Conservation (phyloP, 225 moss, liverwort and hornwort species). For the Straminergon stramineum region DNA sequence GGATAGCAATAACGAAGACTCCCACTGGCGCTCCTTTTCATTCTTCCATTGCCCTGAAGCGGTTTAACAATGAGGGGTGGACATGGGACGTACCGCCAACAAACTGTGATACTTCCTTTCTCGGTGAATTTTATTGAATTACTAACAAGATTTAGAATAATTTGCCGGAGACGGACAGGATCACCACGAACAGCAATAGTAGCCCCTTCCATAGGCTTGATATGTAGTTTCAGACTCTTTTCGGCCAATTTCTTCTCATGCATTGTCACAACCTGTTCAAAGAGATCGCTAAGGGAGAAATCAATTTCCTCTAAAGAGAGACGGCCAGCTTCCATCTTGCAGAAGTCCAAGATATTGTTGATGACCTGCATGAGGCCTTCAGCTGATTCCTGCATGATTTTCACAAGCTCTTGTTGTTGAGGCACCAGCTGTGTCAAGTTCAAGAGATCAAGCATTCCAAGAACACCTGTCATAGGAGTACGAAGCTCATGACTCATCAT, state of each 20-base stretch:
- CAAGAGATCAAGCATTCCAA: conserved; percentile 88
- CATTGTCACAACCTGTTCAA: conserved; percentile 67
- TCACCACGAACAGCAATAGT: conserved; percentile 66
- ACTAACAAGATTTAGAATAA: conserved; percentile 64
- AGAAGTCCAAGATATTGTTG: conserved; percentile 86
- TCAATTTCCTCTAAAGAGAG: conserved; percentile 83
- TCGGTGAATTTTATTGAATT: conserved; percentile 83
- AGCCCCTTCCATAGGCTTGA: conserved; percentile 22
- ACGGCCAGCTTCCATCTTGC: conserved; percentile 91
- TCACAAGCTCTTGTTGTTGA: conserved; percentile 67
- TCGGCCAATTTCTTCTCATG: conserved; percentile 51
- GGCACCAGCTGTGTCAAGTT: conserved; percentile 58
- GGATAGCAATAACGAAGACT: not conserved
- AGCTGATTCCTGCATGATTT: conserved; percentile 94
- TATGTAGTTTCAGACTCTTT: conserved; percentile 42
- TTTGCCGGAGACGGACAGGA: conserved; percentile 89
- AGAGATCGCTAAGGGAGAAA: conserved; percentile 61
- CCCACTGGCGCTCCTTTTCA: conserved; percentile 36
- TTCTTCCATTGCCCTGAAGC: conserved; percentile 14
- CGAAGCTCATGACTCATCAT: conserved; percentile 99
- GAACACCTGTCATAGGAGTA: conserved; percentile 94
- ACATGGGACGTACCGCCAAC: conserved; percentile 58
- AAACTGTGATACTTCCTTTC: conserved; percentile 41
- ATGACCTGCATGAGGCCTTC: conserved; percentile 93
- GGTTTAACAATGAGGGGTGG: conserved; percentile 6